Base-by-base conservation (phyloP, 345 rosid species). In the Microcos paniculata region DNA sequence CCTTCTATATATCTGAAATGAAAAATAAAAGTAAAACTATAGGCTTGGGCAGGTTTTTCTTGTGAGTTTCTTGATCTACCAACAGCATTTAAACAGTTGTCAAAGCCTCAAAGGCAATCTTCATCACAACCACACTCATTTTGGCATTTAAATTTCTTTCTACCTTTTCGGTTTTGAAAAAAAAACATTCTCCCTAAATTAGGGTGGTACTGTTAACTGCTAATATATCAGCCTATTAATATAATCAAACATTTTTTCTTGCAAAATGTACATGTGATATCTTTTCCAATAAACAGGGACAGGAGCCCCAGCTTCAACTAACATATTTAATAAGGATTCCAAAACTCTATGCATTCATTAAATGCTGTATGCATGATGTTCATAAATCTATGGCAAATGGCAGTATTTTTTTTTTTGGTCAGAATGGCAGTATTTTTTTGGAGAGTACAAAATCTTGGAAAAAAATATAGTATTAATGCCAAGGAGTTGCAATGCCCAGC, bases 241-340 rank as follows among this genome's bases (percentile, higher is more conserved):
- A 15, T 42, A 66, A 65, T 64, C 40, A 43, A 70, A 61, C 33
- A 4, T 5, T 5, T 52, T 45, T 65, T 35, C 40, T 35, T 35
- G 55, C 26, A 59, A 24, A 30, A 68, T 16, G 26, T 69, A 63
- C 58, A 43, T n/a, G n/a, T 63, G 58, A 77, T 71, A 30, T 15
- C 65, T 14, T 68, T 70, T 71, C 70, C 1, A 11, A 18, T 19
- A 8, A 48, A 61, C 40, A 14, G 12, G 30, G 24, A 43, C 24
- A 23, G 7, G 21, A 62, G 71, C 56, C 76, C 76, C 73, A 51
- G 42, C 65, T 16, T 43, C 61, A 75, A 62, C 69, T 33, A 76
- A 55, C 76, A 45, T 56, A 42, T 71, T 80, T 40, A 75, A 61
- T 56, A 28, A 33, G n/a, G 57, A 33, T 69, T 19, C 15, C 56